Conservation (phyloP, 2,329 filamentous ascomycete genomes). For the Colletotrichum sp. region DNA sequence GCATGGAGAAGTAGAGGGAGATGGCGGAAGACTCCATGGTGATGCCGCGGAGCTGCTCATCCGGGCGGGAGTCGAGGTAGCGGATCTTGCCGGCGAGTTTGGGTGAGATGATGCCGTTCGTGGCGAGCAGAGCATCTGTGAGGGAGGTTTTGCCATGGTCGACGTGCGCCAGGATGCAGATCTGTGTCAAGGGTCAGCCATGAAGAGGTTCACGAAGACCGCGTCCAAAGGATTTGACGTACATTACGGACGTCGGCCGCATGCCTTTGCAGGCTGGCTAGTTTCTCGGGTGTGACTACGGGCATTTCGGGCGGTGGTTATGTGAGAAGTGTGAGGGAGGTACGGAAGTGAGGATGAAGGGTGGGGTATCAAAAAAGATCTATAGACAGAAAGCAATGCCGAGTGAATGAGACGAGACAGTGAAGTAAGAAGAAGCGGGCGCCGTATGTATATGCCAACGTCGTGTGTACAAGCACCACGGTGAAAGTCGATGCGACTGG, state of each 20-base stretch:
- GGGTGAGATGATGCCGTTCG: slow-evolving; percentile 98
- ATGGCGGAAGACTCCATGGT: slow-evolving; percentile 99
- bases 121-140: slow-evolving; percentile 93
- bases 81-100: slow-evolving; percentile 98
- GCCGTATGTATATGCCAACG: background rate
- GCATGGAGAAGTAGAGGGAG: slow-evolving; percentile 92
- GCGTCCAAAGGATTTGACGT: slow-evolving; percentile 27
- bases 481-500: background rate
- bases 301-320: slow-evolving; percentile 67
- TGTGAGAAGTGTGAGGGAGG: background rate
- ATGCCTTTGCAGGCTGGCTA: slow-evolving; percentile 87
- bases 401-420: background rate
- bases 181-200: slow-evolving; percentile 55
- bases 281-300: slow-evolving; percentile 86
- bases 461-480: background rate
- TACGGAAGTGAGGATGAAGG: background rate
- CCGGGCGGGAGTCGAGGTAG: slow-evolving; percentile 93
- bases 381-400: slow-evolving; percentile 14
- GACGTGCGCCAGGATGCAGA: slow-evolving; percentile 95
- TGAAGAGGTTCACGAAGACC: slow-evolving; percentile 13
- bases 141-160: slow-evolving; percentile 99
- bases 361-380: slow-evolving; percentile 1
- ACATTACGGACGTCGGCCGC: slow-evolving; percentile 93
- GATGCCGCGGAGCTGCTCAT: slow-evolving; percentile 94
- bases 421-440: background rate